phyloP scores from a whole-genome alignment of 2,329 filamentous ascomycete genomes.

The Microcyclosporella mali region DNA sequence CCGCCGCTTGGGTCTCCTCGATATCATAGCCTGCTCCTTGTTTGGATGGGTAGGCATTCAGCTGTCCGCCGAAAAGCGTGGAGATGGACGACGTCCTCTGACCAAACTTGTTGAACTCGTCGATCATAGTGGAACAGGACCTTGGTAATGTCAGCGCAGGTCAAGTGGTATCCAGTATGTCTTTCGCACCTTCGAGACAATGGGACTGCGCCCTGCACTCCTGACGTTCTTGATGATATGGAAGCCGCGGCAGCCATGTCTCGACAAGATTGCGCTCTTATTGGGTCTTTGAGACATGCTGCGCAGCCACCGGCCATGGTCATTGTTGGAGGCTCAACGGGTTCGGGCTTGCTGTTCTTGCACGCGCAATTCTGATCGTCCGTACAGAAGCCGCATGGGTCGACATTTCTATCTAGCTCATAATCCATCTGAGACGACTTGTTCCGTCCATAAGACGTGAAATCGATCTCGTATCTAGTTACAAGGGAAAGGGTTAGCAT shows the following conservation, averaged over 20 bases:
- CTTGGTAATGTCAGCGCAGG: conserved; percentile 8
- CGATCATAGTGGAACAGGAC: conserved; percentile 19
- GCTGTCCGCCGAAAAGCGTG: conserved; percentile 16
- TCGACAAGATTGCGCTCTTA: conserved; percentile 22
- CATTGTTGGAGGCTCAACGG: conserved; percentile 4
- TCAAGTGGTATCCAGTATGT: neutral
- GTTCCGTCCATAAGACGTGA: conserved; percentile 14
- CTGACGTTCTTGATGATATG: neutral
- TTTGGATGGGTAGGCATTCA: conserved; percentile 15
- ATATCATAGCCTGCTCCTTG: conserved; percentile 16
- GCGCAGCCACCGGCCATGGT: conserved; percentile 26
- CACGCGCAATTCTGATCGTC: conserved; percentile 25
- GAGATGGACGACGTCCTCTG: conserved; percentile 18
- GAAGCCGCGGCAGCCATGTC: conserved; percentile 17
- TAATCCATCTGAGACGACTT: conserved; percentile 15
- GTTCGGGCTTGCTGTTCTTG: conserved; percentile 11
- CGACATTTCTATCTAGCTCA: conserved; percentile 10
- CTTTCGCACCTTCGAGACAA: neutral
- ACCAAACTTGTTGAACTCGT: conserved; percentile 19
- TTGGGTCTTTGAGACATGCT: conserved; percentile 23
- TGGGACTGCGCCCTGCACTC: too few relatives aligned
- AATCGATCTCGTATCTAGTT: conserved; percentile 18
- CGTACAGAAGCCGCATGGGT: conserved; percentile 29
- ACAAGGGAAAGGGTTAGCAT: too few relatives aligned
- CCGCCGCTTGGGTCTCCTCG: conserved; percentile 17